These are phyloP conservation scores for Cicer arietinum DNA, from an alignment of 306 rosid genomes.

Conservation along the genomic window DNA sequence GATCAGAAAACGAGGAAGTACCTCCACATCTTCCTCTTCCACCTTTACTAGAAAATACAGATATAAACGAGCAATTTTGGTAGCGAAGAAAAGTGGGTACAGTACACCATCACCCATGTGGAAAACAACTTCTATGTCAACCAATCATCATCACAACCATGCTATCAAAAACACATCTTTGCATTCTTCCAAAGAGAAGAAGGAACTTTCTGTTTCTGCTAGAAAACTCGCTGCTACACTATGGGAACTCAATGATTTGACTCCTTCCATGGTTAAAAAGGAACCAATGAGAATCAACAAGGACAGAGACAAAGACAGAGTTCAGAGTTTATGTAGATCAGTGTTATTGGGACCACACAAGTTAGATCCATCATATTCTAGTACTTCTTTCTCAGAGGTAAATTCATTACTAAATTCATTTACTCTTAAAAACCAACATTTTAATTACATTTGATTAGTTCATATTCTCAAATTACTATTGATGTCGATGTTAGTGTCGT, in stretches of 20 bases:
- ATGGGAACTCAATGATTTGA: slow-evolving; percentile 74
- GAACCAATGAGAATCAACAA: slow-evolving; percentile 44
- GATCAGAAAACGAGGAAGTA: slow-evolving; percentile 57
- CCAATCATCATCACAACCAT: slow-evolving; percentile 22
- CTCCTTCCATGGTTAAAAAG: slow-evolving; percentile 51
- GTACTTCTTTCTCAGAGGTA: slow-evolving; percentile 66
- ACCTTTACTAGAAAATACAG: slow-evolving; percentile 40
- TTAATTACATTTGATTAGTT: too few relatives aligned
- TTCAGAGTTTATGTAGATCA: slow-evolving; percentile 46
- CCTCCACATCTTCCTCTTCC: slow-evolving; percentile 43
- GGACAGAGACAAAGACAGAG: slow-evolving; percentile 50
- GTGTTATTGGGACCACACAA: slow-evolving; percentile 46
- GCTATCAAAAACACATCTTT: slow-evolving; percentile 17
- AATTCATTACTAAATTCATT: slow-evolving; percentile 25
- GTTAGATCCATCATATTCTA: slow-evolving; percentile 62
- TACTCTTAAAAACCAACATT: too few relatives aligned
- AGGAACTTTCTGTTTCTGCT: slow-evolving; percentile 63
- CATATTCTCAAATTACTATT: too few relatives aligned
- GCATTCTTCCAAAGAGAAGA: slow-evolving; percentile 53
- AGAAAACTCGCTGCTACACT: slow-evolving; percentile 80
- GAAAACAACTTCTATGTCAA: slow-evolving; percentile 54
- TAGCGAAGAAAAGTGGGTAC: slow-evolving; percentile 54
- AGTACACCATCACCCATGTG: slow-evolving; percentile 77
- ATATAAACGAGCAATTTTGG: slow-evolving; percentile 55
- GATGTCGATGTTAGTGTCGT: too few relatives aligned